Base-by-base conservation (phyloP, 2,329 filamentous ascomycete genomes). In the Nakataea oryzae region DNA sequence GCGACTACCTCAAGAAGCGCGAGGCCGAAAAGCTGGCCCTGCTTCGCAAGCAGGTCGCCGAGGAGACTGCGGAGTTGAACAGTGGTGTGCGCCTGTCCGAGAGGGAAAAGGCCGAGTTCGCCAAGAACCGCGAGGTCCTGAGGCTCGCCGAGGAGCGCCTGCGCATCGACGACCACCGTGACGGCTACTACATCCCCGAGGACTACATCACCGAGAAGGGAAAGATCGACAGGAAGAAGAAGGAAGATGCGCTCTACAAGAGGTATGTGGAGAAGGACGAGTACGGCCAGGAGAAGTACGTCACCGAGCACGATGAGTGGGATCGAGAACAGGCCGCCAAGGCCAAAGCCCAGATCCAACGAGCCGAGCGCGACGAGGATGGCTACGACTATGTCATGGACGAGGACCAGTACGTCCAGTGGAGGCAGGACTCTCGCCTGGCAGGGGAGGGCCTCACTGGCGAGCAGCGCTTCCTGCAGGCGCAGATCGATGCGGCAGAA, bases 261-360 rank as follows among this genome's bases (percentile, higher is more conserved):
- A 86, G 93, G 60, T 93, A 96, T 68, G 87, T 96, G 3, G 93
- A 97, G 65, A 84, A 85, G 64, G 92, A 96, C 68, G 90, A 96
- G 69, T 88, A 88, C 68, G 93, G 93, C 5, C 87, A 95, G 66
- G 93, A 97, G 72, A 88, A 88, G 68, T 96, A 91, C 68, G 85
- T 96, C 63, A 96, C 92, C 0, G 95, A 99, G 72, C 90, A 96
- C 66, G 93, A 99, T 65, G 90, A 96, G 70, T 99, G 93, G 93
- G 95, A 99, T 72, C 79, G 86, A 63, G 93, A 97, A 71, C 93
- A 97, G 75, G 84, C 89, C 0, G 82, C 87, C 62, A 96, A 96
- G 73, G 93, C 91, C 7, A 95, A 93, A 72, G 87, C 91, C 1
- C 92, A 96, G 72, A 91, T 96, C 63, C 82, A 85, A 66, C 85